These are phyloP conservation scores for Aspergillus sp. DNA, from an alignment of 2,329 filamentous ascomycete species.

Conservation along the genomic window DNA sequence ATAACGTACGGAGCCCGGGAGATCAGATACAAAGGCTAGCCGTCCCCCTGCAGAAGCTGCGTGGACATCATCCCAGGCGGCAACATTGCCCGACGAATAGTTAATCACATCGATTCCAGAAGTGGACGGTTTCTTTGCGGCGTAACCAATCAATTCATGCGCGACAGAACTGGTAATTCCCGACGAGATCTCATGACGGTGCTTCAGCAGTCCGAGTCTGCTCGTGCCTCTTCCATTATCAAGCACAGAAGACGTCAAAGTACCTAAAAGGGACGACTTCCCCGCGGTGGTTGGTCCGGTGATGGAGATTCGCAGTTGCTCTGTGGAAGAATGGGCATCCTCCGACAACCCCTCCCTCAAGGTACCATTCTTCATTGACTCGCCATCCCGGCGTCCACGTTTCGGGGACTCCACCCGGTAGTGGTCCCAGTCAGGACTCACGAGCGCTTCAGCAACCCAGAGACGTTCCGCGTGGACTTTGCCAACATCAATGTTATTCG, in stretches of 20 bases:
- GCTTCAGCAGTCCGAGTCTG: conserved; percentile 81
- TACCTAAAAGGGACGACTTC: conserved; percentile 88
- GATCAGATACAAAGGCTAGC: conserved; percentile 85
- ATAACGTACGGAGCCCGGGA: conserved; percentile 86
- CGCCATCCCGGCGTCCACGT: conserved; percentile 1
- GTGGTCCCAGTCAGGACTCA: conserved; percentile 67
- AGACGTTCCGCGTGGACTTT: conserved; percentile 54
- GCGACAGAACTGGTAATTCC: conserved; percentile 93
- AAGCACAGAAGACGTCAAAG: conserved; percentile 78
- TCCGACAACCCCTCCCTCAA: conserved; percentile 11
- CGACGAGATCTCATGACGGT: conserved; percentile 87
- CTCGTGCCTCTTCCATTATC: conserved; percentile 93
- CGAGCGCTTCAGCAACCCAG: conserved; percentile 85
- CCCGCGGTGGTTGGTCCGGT: conserved; percentile 87
- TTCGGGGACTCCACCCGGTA: conserved; percentile 24
- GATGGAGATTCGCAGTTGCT: conserved; percentile 82
- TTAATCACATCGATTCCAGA: conserved; percentile 62
- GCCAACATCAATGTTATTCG: conserved; percentile 16
- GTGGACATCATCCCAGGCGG: conserved; percentile 94
- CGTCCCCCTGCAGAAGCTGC: conserved; percentile 68
- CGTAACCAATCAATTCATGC: conserved; percentile 88
- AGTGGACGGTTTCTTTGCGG: conserved; percentile 23
- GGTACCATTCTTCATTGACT: neutral
- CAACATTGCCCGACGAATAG: conserved; percentile 80
- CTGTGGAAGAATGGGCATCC: conserved; percentile 50